Evolutionary conservation across 176 grass and related monocot species (phyloP).

Genomic region (Microstegium vimineum): DNA sequence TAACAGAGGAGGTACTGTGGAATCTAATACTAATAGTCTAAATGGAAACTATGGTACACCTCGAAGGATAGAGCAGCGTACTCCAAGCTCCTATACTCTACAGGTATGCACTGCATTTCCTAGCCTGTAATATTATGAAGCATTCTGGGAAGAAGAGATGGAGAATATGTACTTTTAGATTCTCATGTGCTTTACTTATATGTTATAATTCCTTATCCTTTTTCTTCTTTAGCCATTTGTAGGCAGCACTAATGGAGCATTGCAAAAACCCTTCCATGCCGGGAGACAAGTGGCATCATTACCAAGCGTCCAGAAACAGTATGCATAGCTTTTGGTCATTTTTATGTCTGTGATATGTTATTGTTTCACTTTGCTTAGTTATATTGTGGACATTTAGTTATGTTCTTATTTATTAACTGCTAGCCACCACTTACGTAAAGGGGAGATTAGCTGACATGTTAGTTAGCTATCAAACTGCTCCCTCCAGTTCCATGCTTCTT

Average conservation of each 20-base stretch:
- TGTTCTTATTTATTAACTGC: background rate
- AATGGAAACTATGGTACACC: conserved; percentile 38
- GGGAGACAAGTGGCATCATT: conserved; percentile 22
- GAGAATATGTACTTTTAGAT: background rate
- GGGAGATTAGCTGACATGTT: conserved; percentile 19
- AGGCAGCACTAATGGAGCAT: conserved; percentile 21
- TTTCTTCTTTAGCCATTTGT: conserved; percentile 36
- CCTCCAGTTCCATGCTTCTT: background rate
- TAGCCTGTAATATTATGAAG: conserved; percentile 18
- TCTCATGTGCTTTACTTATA: background rate
- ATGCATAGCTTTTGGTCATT: conserved; percentile 28
- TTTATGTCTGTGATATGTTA: conserved; percentile 13
- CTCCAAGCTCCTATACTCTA: conserved; percentile 36
- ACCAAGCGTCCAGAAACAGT: conserved; percentile 41
- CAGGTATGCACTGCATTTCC: conserved; percentile 57
- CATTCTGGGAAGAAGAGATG: background rate
- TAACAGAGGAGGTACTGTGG: conserved; percentile 45
- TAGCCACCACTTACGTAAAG: background rate
- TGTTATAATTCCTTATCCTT: conserved; percentile 19
- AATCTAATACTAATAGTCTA: conserved; percentile 40
- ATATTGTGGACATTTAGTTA: background rate
- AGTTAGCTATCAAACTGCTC: conserved; percentile 1
- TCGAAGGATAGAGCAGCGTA: conserved; percentile 32
- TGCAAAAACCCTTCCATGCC: conserved; percentile 12
- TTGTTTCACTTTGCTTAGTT: conserved; percentile 15